These are phyloP conservation scores for Ensete glaucum DNA, from an alignment of 176 grass and related monocot species.

Conservation along the genomic window DNA sequence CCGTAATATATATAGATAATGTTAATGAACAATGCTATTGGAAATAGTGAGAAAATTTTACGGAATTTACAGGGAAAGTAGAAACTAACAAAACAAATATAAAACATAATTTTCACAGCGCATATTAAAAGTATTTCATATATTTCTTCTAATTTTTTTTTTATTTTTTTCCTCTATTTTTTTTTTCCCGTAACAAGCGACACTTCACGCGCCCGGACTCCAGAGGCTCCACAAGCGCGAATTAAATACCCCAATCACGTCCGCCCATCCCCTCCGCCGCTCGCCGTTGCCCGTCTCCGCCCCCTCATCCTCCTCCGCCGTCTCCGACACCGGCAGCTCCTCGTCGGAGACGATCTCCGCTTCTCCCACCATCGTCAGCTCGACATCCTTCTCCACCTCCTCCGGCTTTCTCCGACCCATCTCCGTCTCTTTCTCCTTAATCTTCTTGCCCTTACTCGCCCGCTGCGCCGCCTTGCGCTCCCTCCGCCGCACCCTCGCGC, in stretches of 20 bases:
- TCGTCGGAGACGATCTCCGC: background rate
- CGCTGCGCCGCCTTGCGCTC: conserved; percentile 15
- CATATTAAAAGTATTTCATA: background rate
- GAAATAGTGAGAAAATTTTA: too few species aligned
- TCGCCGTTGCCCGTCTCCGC: conserved; percentile 7
- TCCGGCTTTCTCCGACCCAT: background rate
- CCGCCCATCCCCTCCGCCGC: conserved; percentile 37
- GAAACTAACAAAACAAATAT: background rate
- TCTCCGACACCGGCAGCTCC: background rate
- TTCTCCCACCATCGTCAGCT: background rate
- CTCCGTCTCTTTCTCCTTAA: conserved; percentile 13
- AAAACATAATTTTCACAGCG: background rate
- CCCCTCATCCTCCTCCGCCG: background rate
- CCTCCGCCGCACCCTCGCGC: background rate
- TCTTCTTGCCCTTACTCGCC: conserved; percentile 23
- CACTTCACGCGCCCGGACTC: conserved; percentile 16
- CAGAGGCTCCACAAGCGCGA: conserved; percentile 29
- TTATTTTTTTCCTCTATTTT: background rate
- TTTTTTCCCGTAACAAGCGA: background rate
- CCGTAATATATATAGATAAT: too few species aligned
- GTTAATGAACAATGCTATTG: too few species aligned
- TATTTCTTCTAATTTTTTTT: background rate
- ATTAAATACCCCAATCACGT: conserved; percentile 37
- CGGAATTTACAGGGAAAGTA: too few species aligned
- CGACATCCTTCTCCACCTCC: background rate